Conservation (phyloP, 306 rosid genomes). For the Lotus japonicus region DNA sequence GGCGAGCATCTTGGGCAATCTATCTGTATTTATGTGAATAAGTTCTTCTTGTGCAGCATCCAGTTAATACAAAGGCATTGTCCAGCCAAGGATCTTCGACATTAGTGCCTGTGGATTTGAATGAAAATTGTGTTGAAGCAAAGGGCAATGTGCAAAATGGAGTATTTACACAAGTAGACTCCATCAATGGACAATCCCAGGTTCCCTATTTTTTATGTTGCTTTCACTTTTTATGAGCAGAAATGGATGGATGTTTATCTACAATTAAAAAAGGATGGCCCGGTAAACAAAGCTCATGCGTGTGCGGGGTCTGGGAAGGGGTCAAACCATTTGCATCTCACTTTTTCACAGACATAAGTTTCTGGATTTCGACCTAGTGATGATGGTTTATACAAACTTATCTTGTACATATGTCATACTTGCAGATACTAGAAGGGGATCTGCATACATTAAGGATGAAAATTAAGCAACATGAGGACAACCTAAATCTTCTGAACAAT, state of each 20-base stretch:
- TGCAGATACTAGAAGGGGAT: slow-evolving; percentile 80
- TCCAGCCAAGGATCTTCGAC: slow-evolving; percentile 40
- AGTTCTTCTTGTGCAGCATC: slow-evolving; percentile 30
- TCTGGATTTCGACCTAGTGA: slow-evolving; percentile 7
- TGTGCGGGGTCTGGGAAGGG: no score
- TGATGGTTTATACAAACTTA: slow-evolving; percentile 11
- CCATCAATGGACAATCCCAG: slow-evolving; percentile 52
- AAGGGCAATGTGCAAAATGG: slow-evolving; percentile 35
- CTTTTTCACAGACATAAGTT: background rate
- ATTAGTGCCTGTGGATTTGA: slow-evolving; percentile 45
- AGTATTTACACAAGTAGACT: slow-evolving; percentile 47
- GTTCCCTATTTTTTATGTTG: slow-evolving; percentile 20
- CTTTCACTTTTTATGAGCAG: background rate
- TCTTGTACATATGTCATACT: slow-evolving; percentile 15
- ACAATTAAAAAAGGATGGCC: no score
- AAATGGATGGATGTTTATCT: background rate
- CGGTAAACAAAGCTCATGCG: no score
- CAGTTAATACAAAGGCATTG: slow-evolving; percentile 23
- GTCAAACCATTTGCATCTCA: no score
- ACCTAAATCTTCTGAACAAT: slow-evolving; percentile 39
- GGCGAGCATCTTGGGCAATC: background rate
- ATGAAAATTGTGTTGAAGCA: slow-evolving; percentile 21
- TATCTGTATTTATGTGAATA: slow-evolving; percentile 5
- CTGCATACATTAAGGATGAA: slow-evolving; percentile 55
- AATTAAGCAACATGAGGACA: slow-evolving; percentile 77